Base-by-base conservation (phyloP, 2,329 filamentous ascomycete species). In the Penicillium olsonii region DNA sequence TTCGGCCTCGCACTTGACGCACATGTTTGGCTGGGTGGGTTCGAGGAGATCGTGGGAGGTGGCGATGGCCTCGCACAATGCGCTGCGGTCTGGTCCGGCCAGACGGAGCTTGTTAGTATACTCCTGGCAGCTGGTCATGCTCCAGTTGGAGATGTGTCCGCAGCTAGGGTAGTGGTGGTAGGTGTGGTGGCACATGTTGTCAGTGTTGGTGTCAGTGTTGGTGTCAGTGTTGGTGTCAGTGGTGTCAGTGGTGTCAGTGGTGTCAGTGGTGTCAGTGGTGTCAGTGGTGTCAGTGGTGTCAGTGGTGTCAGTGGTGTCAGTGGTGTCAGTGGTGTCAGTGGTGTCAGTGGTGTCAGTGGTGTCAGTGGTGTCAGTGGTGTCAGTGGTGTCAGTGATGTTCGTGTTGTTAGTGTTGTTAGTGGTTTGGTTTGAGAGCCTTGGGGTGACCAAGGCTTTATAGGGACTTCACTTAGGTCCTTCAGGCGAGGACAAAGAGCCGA, bases 71-170 rank as follows among this genome's bases (percentile, higher is more conserved):
- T 39, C 40, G 19, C 56, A 62, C 2, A 35, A 15, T 22, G 34
- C 11, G 15, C 11, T 48, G 10, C 24, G 24, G 14, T 22, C 38
- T 34, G 29, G 43, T 11, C 20, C 31, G 7, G 22, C 22, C n/a
- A 33, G 37, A 5, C 57, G 59, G 3, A 67, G 45, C 7, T 31
- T 31, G n/a, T 60, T 54, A 17, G 58, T 61, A 26, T 60, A 55
- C 2, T 55, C 45, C 12, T 48, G 33, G 45, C 64, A 67, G 48
- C 55, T 57, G n/a, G 47, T 50, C n/a, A 65, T 39, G 1, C 48
- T 62, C 45, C 57, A 66, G 31, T 53, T 55, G 38, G 59, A 49
- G 29, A 68, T 65, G 37, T 68, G 65, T 12, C 65, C 63, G 40
- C 64, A 68, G 27, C 10, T 15, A 10, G 54, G 47, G 37, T 62